Evolutionary conservation across 768 basidiomycete species (phyloP), one percentile per base, ranked within the genome.

Genomic region (Hypholoma sublateritium): DNA sequence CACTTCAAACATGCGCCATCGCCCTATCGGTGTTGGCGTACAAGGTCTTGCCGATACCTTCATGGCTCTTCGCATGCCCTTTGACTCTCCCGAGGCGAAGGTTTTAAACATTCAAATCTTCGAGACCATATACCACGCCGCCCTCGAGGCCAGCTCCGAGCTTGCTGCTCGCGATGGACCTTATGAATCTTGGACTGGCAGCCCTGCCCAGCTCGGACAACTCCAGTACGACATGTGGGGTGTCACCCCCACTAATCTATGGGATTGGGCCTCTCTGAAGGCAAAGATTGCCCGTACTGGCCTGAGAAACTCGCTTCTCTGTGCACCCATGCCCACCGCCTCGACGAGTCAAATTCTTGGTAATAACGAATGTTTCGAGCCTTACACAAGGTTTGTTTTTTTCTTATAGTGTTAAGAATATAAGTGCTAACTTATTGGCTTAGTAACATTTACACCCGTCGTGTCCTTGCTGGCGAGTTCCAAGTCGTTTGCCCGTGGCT

Each of bases 381-480:
- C 97, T 1, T 99, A 98, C 74, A 98, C 96, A 0, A 92, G 87
- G 88, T 89, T 61, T 45, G 80, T 69, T 13, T n/a, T 5, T 32
- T 5, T 37, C 36, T 5, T 36, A 54, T 37, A 46, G 52, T 48
- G 8, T 32, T n/a, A 17, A 55, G 24, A 3, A 41, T 17, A 22
- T 5, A 37, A 36, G n/a, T 50, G n/a, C n/a, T n/a, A n/a, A 50
- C 37, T 48, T 53, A 49, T 34, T n/a, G 56, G n/a, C 34, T 36
- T 32, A 95, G 95, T 69, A 98, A 98, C 78, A 96, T 98, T 69
- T 98, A 99, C 73, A 96, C 95, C 49, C 95, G 97, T 53, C 95
- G 96, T 67, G 97, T 98, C 14, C 86, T 99, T n/a, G 94, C 96
- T 28, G 97, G 97, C 50, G 97, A 99, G 78, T 99, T 99, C 90